Evolutionary conservation across 1,284 basidiomycete genomes (phyloP), one percentile per base, ranked within the genome.

Genomic region (Papiliotrema flavescens): DNA sequence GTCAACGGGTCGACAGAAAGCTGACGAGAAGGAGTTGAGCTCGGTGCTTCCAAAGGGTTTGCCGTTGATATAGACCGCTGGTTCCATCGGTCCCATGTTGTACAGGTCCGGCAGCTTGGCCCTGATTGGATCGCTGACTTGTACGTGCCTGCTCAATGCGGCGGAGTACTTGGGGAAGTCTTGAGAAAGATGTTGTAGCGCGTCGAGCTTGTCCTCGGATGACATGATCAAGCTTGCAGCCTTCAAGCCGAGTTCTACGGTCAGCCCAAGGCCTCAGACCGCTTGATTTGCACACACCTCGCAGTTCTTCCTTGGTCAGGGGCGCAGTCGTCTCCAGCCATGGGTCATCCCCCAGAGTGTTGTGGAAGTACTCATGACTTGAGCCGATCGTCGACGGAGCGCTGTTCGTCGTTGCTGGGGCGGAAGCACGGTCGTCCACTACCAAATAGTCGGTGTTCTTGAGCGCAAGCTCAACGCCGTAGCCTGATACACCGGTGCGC

Each of bases 401-500:
- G 65, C 46, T 42, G 51, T 66, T 71, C 40, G 23, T 53, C 57
- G n/a, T 54, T 66, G 64, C 62, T 49, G 2, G 22, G 3, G 39
- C 26, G 2, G 47, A 35, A 3, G 50, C 64, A 57, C 93, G 79
- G 71, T 97, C 93, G 69, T 97, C 93, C 2, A 98, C 80, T 2
- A 89, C 92, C 15, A 98, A 83, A 70, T 98, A 98, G 71, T 98
- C 95, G 79, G 86, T 97, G 77, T 95, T 97, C 80, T 98, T 98
- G 64, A 98, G 77, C 65, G 96, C 91, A 53, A 98, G 80, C 26
- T 88, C 82, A 7, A 94, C 92, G 3, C 94, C 94, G 65, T 91
- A 98, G 6, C 95, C 94, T 7, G 88, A 84, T 4, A 98, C 77
- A 58, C 83, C 82, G 13, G 72, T 73, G 26, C 58, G 14, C 32